Percentiles rank a stretch among this genome's conserved stretches.
Evolutionary conservation across 2,329 filamentous ascomycete genomes (phyloP).

Genomic region (Hawksworthiomyces lignivorus): DNA sequence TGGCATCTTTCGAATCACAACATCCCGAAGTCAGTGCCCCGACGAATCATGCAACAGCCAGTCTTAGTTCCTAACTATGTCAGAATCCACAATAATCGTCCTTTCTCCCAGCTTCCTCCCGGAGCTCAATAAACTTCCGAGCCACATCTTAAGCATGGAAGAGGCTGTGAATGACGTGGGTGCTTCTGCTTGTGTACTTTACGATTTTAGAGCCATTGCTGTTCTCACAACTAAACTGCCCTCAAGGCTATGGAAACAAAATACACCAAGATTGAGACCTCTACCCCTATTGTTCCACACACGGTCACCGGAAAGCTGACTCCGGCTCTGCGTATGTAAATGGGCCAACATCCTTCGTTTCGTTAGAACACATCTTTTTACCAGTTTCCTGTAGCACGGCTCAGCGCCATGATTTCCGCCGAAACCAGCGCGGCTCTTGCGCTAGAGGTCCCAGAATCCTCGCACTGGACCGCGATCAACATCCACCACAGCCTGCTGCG

Average conservation of each 20-base stretch:
- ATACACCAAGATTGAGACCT: slow-evolving; percentile 24
- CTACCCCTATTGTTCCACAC: slow-evolving; percentile 20
- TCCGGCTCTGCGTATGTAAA: slow-evolving; percentile 23
- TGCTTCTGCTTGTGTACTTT: too few relatives aligned
- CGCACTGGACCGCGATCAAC: slow-evolving; percentile 33
- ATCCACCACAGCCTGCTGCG: slow-evolving; percentile 34
- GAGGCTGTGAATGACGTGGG: slow-evolving; percentile 19
- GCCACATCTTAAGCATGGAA: slow-evolving; percentile 24
- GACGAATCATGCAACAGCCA: not conserved
- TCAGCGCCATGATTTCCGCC: slow-evolving; percentile 30
- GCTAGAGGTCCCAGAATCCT: slow-evolving; percentile 26
- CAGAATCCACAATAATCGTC: slow-evolving; percentile 21
- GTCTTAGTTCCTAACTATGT: not conserved
- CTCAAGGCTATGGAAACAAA: slow-evolving; percentile 24
- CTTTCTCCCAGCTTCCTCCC: slow-evolving; percentile 23
- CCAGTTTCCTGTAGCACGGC: not conserved
- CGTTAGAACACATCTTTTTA: not conserved
- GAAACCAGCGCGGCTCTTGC: slow-evolving; percentile 29
- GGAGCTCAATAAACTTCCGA: slow-evolving; percentile 25
- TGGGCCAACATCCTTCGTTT: too few relatives aligned
- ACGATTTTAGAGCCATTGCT: too few relatives aligned
- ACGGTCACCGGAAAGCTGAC: slow-evolving; percentile 26
- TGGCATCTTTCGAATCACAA: slow-evolving; percentile 5
- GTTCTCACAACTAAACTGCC: too few relatives aligned
- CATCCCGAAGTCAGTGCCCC: slow-evolving; percentile 1